These are phyloP conservation scores for Curvularia hawaiiensis DNA, from an alignment of 2,329 filamentous ascomycete species.

Conservation along the genomic window DNA sequence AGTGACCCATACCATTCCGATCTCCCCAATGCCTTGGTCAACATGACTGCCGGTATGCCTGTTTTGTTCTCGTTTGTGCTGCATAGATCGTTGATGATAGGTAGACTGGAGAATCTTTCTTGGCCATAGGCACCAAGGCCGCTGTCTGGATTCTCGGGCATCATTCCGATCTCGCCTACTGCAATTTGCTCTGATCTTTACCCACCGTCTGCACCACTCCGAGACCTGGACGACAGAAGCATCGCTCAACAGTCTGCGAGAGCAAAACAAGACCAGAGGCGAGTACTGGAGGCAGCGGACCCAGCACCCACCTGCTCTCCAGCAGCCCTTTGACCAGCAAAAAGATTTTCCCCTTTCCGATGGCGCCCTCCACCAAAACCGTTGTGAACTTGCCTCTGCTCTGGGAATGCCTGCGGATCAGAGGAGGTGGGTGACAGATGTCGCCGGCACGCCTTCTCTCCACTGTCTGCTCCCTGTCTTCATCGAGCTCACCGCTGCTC, in stretches of 20 bases:
- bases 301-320: slow-evolving; percentile 28
- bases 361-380: slow-evolving; percentile 36
- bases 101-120: slow-evolving; percentile 53
- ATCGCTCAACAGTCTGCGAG: slow-evolving; percentile 45
- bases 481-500: slow-evolving; percentile 56
- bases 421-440: slow-evolving; percentile 35
- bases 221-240: slow-evolving; percentile 46
- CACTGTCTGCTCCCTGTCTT: slow-evolving; percentile 55
- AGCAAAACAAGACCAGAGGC: slow-evolving; percentile 44
- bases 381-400: slow-evolving; percentile 30
- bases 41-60: slow-evolving; percentile 41
- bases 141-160: slow-evolving; percentile 47
- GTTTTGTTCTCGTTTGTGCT: not conserved
- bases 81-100: not conserved
- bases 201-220: slow-evolving; percentile 47
- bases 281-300: slow-evolving; percentile 30
- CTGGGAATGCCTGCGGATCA: slow-evolving; percentile 34
- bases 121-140: slow-evolving; percentile 45
- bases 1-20: slow-evolving; percentile 40
- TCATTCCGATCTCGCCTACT: slow-evolving; percentile 57
- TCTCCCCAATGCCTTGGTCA: slow-evolving; percentile 38
- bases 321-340: slow-evolving; percentile 30
- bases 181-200: slow-evolving; percentile 54
- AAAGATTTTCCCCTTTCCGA: slow-evolving; percentile 37
- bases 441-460: slow-evolving; percentile 46